These are phyloP conservation scores for Phellopilus nigrolimitatus DNA, from an alignment of 1,284 basidiomycete genomes.

Conservation along the genomic window DNA sequence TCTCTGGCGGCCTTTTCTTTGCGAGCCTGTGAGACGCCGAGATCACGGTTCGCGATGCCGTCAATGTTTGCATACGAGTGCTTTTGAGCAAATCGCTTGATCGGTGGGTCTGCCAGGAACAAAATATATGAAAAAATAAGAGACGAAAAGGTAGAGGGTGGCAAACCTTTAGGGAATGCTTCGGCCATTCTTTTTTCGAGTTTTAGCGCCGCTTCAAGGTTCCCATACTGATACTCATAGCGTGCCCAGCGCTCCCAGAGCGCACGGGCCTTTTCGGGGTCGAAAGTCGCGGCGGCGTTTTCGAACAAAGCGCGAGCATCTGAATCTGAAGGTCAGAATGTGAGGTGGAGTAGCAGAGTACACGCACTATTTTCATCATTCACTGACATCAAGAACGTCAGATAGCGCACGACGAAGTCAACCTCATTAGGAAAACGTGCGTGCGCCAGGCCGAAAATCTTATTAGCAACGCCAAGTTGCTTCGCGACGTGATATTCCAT, in stretches of 20 bases:
- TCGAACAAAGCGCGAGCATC: slow-evolving; percentile 97
- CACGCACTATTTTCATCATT: slow-evolving; percentile 92
- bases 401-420: slow-evolving; percentile 84
- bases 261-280: slow-evolving; percentile 75
- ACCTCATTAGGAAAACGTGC: slow-evolving; percentile 81
- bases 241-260: slow-evolving; percentile 96
- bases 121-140: neutral
- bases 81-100: slow-evolving; percentile 88
- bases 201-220: slow-evolving; percentile 84
- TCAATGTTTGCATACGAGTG: slow-evolving; percentile 88
- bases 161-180: slow-evolving; percentile 76
- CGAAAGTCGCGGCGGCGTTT: slow-evolving; percentile 75
- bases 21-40: slow-evolving; percentile 53
- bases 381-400: slow-evolving; percentile 89
- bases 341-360: slow-evolving; percentile 10
- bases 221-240: slow-evolving; percentile 95
- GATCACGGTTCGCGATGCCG: slow-evolving; percentile 83
- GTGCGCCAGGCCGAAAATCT: slow-evolving; percentile 94
- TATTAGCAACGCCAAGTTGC: slow-evolving; percentile 78
- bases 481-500: slow-evolving; percentile 97
- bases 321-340: slow-evolving; percentile 30
- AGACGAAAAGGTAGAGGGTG: slow-evolving; percentile 1
- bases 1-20: slow-evolving; percentile 25
- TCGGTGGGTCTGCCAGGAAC: slow-evolving; percentile 63
- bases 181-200: slow-evolving; percentile 87